Percentiles rank a stretch among this genome's conserved stretches.
Evolutionary conservation across 2,329 filamentous ascomycete genomes (phyloP).

Genomic region (Diaporthe citri): DNA sequence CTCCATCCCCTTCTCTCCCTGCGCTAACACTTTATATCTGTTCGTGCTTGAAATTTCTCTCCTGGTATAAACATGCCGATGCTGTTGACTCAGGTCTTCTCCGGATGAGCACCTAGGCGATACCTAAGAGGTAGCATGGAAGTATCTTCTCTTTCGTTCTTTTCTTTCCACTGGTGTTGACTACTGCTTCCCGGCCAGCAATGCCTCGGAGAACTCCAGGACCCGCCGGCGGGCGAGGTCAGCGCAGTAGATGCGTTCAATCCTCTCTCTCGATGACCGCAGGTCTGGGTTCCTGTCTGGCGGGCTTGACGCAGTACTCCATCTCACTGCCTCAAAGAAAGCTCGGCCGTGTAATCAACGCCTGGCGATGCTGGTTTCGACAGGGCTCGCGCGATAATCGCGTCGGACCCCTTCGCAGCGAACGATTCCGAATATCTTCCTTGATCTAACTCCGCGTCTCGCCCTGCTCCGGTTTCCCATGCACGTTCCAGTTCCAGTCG

Average conservation of each 20-base stretch:
- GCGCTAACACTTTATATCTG: background rate
- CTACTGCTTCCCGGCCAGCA: background rate
- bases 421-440: background rate
- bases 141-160: slow-evolving; percentile 3
- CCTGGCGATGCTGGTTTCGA: background rate
- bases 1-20: background rate
- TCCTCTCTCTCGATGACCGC: background rate
- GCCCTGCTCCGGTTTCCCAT: slow-evolving; percentile 13
- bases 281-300: background rate
- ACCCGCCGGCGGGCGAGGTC: background rate
- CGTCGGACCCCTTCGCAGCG: background rate
- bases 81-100: slow-evolving; percentile 8
- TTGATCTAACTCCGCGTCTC: background rate
- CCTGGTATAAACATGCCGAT: slow-evolving; percentile 16
- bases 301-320: background rate
- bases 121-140: slow-evolving; percentile 8
- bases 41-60: background rate
- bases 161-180: background rate
- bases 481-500: slow-evolving; percentile 25
- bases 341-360: background rate
- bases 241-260: slow-evolving; percentile 21
- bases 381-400: background rate
- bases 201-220: background rate
- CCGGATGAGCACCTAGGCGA: background rate
- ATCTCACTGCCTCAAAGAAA: background rate